Base-by-base conservation (phyloP, 2,329 filamentous ascomycete species). In the Didymella keratinophila region DNA sequence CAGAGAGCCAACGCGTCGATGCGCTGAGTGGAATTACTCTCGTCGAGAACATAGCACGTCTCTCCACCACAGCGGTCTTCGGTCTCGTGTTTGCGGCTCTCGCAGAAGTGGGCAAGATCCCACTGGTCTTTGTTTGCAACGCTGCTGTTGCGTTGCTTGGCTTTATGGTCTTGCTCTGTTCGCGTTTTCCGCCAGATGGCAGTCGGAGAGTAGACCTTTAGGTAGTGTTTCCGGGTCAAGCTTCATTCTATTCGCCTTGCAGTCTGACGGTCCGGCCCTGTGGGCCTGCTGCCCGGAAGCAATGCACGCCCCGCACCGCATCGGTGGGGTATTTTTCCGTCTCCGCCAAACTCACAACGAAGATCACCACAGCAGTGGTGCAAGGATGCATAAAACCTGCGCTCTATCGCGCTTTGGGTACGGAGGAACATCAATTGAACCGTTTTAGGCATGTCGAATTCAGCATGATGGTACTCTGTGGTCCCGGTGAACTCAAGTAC, bases 11-110 rank as follows among this genome's bases (percentile, higher is more conserved):
- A 54, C 81, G 88, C 0, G 82, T 85, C 0, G 89, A 92, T 67
- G 89, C 89, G 0, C 77, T 92, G 3, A 87, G 87, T 37, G 88
- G 87, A 0, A 87, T 92, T 12, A 90, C 87, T 0, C 77, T 91
- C 0, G 85, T 91, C 0, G 89, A 92, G 68, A 90, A 89, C 62
- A 82, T 90, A 30, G 89, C 88, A 0, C 79, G 84, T 23, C 75
- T 92, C 1, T 79, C 83, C 0, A 91, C 87, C 0, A 72, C 85
- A 57, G 86, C 86, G 0, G 65, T 91, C 0, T 91, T 92, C 63
- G 89, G 89, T 0, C 79, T 89, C 14, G 78, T 89, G 0, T 91
- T 91, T 70, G 84, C 87, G 0, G 83, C 81, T 0, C 81, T 91
- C 43, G 86, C 89, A 0, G 80, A 82, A 32, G 77, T 84, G 0